Evolutionary conservation across 441 rosid species (phyloP).

Genomic region (Populus tomentosa): DNA sequence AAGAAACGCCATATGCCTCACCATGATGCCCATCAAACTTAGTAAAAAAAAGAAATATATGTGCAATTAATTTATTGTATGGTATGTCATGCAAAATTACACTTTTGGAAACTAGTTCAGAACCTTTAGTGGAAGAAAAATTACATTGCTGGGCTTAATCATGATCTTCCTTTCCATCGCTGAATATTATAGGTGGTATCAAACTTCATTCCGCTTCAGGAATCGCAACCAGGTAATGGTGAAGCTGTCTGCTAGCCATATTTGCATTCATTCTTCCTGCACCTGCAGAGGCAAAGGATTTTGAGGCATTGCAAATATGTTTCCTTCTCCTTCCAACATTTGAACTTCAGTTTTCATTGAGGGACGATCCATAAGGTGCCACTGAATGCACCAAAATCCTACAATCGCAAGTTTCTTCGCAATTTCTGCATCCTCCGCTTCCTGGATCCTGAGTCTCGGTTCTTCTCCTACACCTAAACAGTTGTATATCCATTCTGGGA

Average conservation of each 20-base stretch:
- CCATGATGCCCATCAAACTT: no score
- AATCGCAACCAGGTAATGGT: slow-evolving; percentile 16
- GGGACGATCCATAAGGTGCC: slow-evolving; percentile 32
- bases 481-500: slow-evolving; percentile 22
- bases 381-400: slow-evolving; percentile 35
- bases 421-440: slow-evolving; percentile 18
- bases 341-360: slow-evolving; percentile 31
- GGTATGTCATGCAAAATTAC: no score
- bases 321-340: slow-evolving; percentile 32
- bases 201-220: slow-evolving; percentile 15
- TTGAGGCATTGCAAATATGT: slow-evolving; percentile 21
- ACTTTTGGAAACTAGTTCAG: no score
- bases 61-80: no score
- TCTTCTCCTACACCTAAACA: slow-evolving; percentile 24
- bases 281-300: slow-evolving; percentile 24
- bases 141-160: no score
- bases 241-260: background rate
- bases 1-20: no score
- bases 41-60: no score
- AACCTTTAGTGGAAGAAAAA: no score
- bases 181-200: no score
- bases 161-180: no score
- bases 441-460: slow-evolving; percentile 15
- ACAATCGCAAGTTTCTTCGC: slow-evolving; percentile 29
- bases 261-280: background rate